Conservation (phyloP, 306 rosid species). For the Phaseolus lunatus region DNA sequence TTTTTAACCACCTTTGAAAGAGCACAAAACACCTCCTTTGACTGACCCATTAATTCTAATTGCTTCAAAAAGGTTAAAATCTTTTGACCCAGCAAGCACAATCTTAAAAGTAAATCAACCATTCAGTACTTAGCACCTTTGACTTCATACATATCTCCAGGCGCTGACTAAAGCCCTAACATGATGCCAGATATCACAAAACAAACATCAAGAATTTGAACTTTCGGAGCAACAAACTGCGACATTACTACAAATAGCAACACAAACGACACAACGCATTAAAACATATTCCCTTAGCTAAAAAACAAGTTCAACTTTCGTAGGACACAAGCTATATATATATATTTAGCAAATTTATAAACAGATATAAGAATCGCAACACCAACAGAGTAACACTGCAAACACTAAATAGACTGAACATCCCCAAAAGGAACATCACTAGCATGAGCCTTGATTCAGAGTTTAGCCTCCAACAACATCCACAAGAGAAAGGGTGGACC, state of each 20-base stretch:
- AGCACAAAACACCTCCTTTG: neutral
- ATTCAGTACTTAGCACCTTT: neutral
- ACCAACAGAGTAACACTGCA: neutral
- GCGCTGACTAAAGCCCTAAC: constrained; percentile 28
- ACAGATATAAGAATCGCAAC: neutral
- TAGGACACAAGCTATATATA: constrained; percentile 10
- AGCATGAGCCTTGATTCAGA: neutral
- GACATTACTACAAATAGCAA: constrained; percentile 11
- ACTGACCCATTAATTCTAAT: neutral
- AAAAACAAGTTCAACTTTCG: neutral
- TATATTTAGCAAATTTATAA: neutral
- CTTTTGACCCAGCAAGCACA: constrained; percentile 8
- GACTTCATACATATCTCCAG: constrained; percentile 21
- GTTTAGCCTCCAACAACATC: neutral
- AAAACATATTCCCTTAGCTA: neutral
- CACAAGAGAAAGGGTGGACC: constrained; percentile 62
- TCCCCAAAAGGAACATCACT: neutral
- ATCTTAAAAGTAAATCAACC: neutral
- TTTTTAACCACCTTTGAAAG: neutral
- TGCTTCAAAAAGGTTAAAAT: constrained; percentile 39
- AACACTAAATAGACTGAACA: neutral
- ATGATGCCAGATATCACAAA: constrained; percentile 5
- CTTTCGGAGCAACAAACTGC: neutral
- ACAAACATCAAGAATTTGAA: neutral
- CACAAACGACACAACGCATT: constrained; percentile 13